Evolutionary conservation across 441 rosid species (phyloP), one percentile per base, ranked within the genome.

Genomic region (Hura crepitans): DNA sequence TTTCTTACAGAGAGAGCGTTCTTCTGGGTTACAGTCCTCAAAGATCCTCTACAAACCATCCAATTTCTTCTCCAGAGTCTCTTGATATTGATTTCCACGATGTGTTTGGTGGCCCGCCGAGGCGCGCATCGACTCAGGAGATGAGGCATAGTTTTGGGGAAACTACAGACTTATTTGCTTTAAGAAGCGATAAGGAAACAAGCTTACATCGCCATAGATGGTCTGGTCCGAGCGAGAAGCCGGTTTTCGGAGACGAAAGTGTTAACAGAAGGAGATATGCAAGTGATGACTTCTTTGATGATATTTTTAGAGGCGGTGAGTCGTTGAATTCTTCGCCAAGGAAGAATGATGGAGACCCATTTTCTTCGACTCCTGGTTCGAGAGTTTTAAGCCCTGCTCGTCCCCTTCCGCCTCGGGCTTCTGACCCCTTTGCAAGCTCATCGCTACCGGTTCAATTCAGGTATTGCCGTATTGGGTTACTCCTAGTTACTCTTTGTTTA

Each of bases 51-150:
- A 59, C 39, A 47, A 69, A 63, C 30, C 31, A 56, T 64, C 43
- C 78, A 6, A 49, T 27, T 66, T 55, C 77, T 60, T 70, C 81
- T 54, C 75, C 78, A 12, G 64, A 47, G 20, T 72, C 68, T 33
- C 69, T 71, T 0, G 97, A 90, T 78, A 46, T 89, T 47, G 96
- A 95, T 77, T 95, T 92, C 75, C 74, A 75, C 3, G 99, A 90
- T 25, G 99, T 95, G 39, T 95, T 95, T 62, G 98, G 99, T 12
- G 99, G 98, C 23, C 98, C 97, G 3, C 99, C 98, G 0, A 83
- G 87, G 71, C 74, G 96, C 76, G 79, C 84, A 3, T 89, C 96
- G 1, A 28, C 66, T 20, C 84, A 87, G 53, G 87, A 76, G 68
- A 69, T 55, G 33, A 75, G 85, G 39, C 56, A 70, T 73, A 82